Conservation (phyloP, 306 rosid genomes). For the Malus fusca region DNA sequence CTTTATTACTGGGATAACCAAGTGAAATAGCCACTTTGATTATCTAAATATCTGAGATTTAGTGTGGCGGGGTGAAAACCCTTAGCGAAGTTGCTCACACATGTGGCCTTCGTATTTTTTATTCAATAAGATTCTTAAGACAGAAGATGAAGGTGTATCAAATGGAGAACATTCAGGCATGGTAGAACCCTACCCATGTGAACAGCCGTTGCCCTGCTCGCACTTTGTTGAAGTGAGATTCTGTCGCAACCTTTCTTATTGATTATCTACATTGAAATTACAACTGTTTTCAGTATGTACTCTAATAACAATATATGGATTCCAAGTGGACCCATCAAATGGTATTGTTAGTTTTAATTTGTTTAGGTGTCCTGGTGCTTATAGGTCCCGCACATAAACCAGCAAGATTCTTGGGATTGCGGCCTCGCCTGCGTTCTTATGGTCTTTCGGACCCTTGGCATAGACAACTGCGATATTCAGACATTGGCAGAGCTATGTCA, state of each 20-base stretch:
- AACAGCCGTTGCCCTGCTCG: conserved; percentile 38
- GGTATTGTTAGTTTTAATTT: conserved; percentile 1
- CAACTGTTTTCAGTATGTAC: background rate
- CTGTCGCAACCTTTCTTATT: conserved; percentile 3
- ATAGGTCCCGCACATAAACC: conserved; percentile 83
- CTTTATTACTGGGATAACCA: conserved; percentile 1
- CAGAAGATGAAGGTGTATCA: conserved; percentile 41
- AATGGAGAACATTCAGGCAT: conserved; percentile 35
- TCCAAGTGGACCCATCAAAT: background rate
- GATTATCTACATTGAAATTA: background rate
- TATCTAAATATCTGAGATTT: conserved; percentile 7
- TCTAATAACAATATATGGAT: background rate
- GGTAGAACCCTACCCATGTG: conserved; percentile 35
- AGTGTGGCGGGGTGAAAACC: conserved; percentile 16
- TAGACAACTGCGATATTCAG: conserved; percentile 43
- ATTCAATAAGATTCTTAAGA: conserved; percentile 56
- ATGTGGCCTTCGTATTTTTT: conserved; percentile 86
- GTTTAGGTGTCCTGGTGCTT: conserved; percentile 23
- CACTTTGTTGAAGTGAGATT: conserved; percentile 54
- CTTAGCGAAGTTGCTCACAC: conserved; percentile 27
- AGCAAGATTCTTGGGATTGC: conserved; percentile 88
- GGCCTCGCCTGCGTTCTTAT: conserved; percentile 91
- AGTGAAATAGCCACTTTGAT: conserved; percentile 2
- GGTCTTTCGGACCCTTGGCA: conserved; percentile 66
- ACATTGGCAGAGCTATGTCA: conserved; percentile 57